A percentile compares a stretch with the other conserved stretches of the same genome.
Evolutionary conservation across 202 grass and related monocot genomes (phyloP).

Genomic region (Eragrostis tef): DNA sequence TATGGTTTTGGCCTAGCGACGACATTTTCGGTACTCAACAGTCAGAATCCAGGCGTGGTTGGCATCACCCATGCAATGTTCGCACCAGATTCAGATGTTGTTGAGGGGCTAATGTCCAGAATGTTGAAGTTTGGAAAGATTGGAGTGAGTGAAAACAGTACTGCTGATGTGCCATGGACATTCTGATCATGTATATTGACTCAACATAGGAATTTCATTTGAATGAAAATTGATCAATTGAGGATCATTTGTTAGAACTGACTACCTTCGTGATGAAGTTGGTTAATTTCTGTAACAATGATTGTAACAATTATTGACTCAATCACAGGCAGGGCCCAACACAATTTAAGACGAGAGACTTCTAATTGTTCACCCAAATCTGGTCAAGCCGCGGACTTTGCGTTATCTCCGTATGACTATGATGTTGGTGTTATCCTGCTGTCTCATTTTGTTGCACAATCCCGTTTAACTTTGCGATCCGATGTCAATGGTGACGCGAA

Average conservation of each 20-base stretch:
- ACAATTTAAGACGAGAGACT: slow-evolving; percentile 11
- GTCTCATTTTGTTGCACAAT: slow-evolving; percentile 9
- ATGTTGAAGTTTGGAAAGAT: slow-evolving; percentile 50
- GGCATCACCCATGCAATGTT: slow-evolving; percentile 58
- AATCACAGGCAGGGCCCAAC: neutral
- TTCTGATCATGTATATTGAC: slow-evolving; percentile 7
- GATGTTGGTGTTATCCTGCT: slow-evolving; percentile 17
- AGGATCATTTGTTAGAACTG: neutral
- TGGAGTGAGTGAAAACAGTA: slow-evolving; percentile 16
- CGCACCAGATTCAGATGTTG: slow-evolving; percentile 39
- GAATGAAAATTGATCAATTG: neutral
- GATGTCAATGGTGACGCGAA: slow-evolving; percentile 35
- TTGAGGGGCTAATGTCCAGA: slow-evolving; percentile 48
- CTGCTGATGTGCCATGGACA: slow-evolving; percentile 25
- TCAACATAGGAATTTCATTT: neutral
- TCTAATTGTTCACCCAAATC: neutral
- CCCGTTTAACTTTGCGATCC: neutral
- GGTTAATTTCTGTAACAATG: slow-evolving; percentile 1
- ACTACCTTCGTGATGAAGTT: neutral
- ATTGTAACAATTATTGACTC: slow-evolving; percentile 15
- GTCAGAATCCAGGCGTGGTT: slow-evolving; percentile 57
- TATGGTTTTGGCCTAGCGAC: slow-evolving; percentile 37
- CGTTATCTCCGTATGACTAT: slow-evolving; percentile 1
- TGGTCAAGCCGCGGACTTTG: neutral
- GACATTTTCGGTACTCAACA: slow-evolving; percentile 51